These are phyloP conservation scores for Pouteria glomerata DNA, from an alignment of 148 eudicot species.

Conservation along the genomic window DNA sequence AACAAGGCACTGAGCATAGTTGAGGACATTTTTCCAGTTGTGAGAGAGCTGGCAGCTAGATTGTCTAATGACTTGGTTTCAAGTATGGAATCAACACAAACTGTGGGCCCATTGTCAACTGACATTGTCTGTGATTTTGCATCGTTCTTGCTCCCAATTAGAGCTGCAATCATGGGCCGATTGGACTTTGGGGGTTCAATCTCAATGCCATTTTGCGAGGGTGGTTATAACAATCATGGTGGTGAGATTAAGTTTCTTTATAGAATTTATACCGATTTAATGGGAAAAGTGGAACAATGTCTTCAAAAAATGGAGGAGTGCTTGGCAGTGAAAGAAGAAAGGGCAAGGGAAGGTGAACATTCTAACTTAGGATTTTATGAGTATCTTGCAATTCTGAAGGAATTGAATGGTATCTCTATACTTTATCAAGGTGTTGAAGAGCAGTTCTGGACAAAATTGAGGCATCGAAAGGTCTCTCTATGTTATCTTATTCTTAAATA, in stretches of 20 bases:
- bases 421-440: constrained; percentile 41
- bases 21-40: constrained; percentile 44
- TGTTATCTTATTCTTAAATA: constrained; percentile 42
- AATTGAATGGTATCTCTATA: constrained; percentile 40
- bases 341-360: constrained; percentile 22
- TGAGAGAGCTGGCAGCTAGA: constrained; percentile 43
- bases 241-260: constrained; percentile 30
- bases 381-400: constrained; percentile 68
- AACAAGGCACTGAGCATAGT: constrained; percentile 17
- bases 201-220: constrained; percentile 14
- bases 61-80: constrained; percentile 26
- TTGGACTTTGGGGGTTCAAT: constrained; percentile 11
- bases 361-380: constrained; percentile 33
- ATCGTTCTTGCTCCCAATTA: constrained; percentile 47
- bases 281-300: constrained; percentile 36
- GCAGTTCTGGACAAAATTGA: constrained; percentile 43
- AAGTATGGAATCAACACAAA: constrained; percentile 11
- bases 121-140: constrained; percentile 56
- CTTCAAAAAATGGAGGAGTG: constrained; percentile 37
- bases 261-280: constrained; percentile 26
- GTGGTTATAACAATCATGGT: constrained; percentile 10
- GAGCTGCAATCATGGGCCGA: constrained; percentile 17
- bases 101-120: constrained; percentile 15
- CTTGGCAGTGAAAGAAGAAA: constrained; percentile 20
- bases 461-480: constrained; percentile 37